phyloP scores from a whole-genome alignment of 1,139 yeast genomes.

The Arxiozyma bovina region DNA sequence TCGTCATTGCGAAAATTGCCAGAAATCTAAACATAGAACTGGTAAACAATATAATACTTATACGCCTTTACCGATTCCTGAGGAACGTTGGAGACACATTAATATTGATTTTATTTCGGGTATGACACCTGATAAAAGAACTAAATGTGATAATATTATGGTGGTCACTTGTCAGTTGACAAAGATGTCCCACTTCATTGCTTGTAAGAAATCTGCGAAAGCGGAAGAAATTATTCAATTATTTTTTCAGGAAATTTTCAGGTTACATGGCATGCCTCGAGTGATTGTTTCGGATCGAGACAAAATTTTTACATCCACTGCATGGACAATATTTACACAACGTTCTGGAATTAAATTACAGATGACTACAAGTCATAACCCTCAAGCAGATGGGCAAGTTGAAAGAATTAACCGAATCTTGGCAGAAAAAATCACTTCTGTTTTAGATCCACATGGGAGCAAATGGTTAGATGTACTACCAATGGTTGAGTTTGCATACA shows the following conservation, averaged over 20 bases:
- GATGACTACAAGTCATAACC: conserved; percentile 1
- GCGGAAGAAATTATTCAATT: neutral
- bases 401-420: neutral
- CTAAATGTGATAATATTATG: neutral
- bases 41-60: neutral
- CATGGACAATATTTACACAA: neutral
- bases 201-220: neutral
- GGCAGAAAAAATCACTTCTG: neutral
- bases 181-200: conserved; percentile 1
- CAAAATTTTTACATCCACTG: neutral
- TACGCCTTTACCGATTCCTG: neutral
- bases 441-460: conserved; percentile 17
- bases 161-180: neutral
- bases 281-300: conserved; percentile 2
- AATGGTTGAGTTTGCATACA: conserved; percentile 1
- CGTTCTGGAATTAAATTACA: neutral
- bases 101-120: conserved; percentile 3
- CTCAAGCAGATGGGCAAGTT: conserved; percentile 1
- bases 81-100: neutral
- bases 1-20: neutral
- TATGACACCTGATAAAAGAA: neutral
- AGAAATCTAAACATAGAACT: neutral
- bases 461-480: conserved; percentile 7
- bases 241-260: neutral
- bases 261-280: conserved; percentile 1